Conservation (phyloP, 768 basidiomycete genomes). For the Clavulina sp. region DNA sequence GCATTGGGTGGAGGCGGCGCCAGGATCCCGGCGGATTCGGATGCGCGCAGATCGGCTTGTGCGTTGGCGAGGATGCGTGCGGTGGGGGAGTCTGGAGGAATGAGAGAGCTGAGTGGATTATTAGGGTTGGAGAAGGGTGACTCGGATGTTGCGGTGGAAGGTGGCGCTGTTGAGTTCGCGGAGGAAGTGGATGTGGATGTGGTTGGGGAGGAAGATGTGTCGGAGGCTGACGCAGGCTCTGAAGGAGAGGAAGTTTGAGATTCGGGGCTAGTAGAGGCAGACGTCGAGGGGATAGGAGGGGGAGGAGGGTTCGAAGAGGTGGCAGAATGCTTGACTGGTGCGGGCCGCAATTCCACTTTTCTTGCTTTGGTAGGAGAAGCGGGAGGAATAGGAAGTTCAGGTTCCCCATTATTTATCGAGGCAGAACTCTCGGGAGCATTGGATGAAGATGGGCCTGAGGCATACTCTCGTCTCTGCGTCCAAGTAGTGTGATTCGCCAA, state of each 20-base stretch:
- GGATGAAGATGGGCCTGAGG: too few relatives aligned
- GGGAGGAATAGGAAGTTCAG: neutral
- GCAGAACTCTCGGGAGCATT: too few relatives aligned
- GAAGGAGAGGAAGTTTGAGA: neutral
- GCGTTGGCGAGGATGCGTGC: slow-evolving; percentile 29
- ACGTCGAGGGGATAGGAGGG: slow-evolving; percentile 7
- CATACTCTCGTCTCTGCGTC: neutral
- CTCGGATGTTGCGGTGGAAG: neutral
- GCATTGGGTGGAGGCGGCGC: slow-evolving; percentile 46
- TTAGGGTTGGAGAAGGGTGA: neutral
- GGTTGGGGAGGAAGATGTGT: slow-evolving; percentile 5
- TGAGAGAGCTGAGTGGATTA: slow-evolving; percentile 8
- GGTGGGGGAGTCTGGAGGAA: neutral
- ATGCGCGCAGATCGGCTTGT: slow-evolving; percentile 30
- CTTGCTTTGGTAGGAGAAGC: slow-evolving; percentile 15
- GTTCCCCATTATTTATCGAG: neutral
- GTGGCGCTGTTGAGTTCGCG: neutral
- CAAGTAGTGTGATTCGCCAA: neutral
- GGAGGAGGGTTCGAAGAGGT: slow-evolving; percentile 14
- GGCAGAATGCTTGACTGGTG: slow-evolving; percentile 30
- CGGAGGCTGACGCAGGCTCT: neutral
- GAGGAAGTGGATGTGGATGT: slow-evolving; percentile 3
- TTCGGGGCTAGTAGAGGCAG: neutral
- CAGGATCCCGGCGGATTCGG: slow-evolving; percentile 50
- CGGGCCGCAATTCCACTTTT: slow-evolving; percentile 46